Evolutionary conservation across 2,329 filamentous ascomycete genomes (phyloP).

Genomic region (Colletotrichum paranaense): DNA sequence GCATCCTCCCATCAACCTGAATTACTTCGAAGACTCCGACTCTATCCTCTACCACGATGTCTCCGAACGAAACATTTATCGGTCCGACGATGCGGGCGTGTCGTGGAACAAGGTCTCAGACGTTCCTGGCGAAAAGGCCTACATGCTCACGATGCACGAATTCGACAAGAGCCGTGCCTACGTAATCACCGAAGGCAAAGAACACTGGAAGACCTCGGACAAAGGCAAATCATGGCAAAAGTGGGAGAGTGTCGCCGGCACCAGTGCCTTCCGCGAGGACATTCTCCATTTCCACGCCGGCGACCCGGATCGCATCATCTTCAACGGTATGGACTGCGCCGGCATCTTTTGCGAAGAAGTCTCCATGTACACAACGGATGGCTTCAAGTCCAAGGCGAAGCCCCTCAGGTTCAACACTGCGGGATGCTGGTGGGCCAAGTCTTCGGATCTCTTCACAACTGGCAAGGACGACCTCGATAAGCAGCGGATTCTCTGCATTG

Average conservation of each 20-base stretch:
- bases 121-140: constrained; percentile 71
- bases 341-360: constrained; percentile 72
- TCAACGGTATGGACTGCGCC: constrained; percentile 79
- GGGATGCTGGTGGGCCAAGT: constrained; percentile 90
- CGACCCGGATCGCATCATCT: constrained; percentile 87
- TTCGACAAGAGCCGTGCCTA: constrained; percentile 85
- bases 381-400: constrained; percentile 77
- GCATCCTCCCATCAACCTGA: constrained; percentile 74
- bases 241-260: constrained; percentile 73
- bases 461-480: constrained; percentile 74
- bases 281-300: constrained; percentile 82
- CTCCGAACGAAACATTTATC: constrained; percentile 73
- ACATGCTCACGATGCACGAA: constrained; percentile 79
- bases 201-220: constrained; percentile 87
- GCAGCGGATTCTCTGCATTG: constrained; percentile 83
- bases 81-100: constrained; percentile 83
- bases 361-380: constrained; percentile 83
- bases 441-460: constrained; percentile 77
- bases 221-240: constrained; percentile 83
- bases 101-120: constrained; percentile 77
- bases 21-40: constrained; percentile 93
- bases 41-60: constrained; percentile 80
- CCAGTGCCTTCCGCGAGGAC: constrained; percentile 62
- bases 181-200: constrained; percentile 74
- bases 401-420: constrained; percentile 75